Evolutionary conservation across 805 yeast genomes (phyloP).

Genomic region (Alloascoidea hylecoeti): DNA sequence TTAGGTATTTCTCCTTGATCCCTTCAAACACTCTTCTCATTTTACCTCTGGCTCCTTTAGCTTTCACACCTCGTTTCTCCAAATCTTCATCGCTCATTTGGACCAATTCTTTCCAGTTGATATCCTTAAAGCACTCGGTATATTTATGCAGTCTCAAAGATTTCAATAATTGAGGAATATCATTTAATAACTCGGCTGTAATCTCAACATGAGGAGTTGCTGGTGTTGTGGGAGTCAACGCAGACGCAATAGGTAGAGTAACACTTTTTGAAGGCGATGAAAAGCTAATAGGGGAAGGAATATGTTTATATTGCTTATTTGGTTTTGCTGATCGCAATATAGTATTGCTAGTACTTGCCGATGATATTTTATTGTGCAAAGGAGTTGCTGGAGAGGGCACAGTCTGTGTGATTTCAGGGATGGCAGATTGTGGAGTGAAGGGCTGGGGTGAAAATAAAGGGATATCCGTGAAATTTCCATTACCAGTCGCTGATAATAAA

Average conservation of each 20-base stretch:
- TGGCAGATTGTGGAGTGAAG: background rate
- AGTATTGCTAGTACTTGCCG: too few species aligned
- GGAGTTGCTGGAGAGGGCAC: background rate
- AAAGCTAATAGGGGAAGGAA: background rate
- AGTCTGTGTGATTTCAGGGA: background rate
- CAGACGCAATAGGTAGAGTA: background rate
- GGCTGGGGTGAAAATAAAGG: too few species aligned
- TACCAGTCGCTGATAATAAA: background rate
- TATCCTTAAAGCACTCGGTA: conserved; percentile 65
- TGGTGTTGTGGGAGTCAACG: background rate
- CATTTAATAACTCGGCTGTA: conserved; percentile 31
- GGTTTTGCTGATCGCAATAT: background rate
- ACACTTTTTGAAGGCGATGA: background rate
- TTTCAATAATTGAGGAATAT: conserved; percentile 89
- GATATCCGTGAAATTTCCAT: too few species aligned
- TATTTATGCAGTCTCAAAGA: conserved; percentile 85
- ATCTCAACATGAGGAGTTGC: conserved; percentile 9
- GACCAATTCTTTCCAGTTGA: conserved; percentile 71
- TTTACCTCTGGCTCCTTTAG: conserved; percentile 92
- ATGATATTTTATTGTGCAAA: background rate
- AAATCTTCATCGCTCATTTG: conserved; percentile 54
- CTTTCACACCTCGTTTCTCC: conserved; percentile 73
- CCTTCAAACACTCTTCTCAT: conserved; percentile 82
- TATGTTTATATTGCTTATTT: background rate
- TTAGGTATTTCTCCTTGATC: too few species aligned